Conservation (phyloP, 2,329 filamentous ascomycete genomes). For the Alternaria arborescens region DNA sequence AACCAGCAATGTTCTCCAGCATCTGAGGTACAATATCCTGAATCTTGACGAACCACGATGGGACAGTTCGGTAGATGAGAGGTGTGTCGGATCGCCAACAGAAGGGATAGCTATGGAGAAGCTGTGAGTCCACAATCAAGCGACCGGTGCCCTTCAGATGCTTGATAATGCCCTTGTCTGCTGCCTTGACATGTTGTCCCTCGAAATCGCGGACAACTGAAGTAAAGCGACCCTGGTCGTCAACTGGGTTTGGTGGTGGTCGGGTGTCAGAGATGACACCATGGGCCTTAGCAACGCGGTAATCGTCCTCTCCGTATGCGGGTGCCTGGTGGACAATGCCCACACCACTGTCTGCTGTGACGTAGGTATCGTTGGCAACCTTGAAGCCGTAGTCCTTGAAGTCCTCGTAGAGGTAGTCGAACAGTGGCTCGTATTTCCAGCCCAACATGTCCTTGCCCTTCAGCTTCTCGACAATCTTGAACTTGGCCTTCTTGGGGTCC, state of each 20-base stretch:
- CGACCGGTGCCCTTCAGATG: conserved; percentile 79
- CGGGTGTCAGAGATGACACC: conserved; percentile 81
- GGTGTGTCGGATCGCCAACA: conserved; percentile 96
- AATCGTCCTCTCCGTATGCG: conserved; percentile 96
- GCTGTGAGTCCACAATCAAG: conserved; percentile 83
- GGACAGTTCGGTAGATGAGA: conserved; percentile 89
- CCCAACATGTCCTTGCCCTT: conserved; percentile 86
- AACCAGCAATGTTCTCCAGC: conserved; percentile 87
- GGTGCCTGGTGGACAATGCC: conserved; percentile 95
- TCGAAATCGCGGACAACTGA: conserved; percentile 79
- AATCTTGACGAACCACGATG: conserved; percentile 94
- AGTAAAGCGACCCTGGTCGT: conserved; percentile 82
- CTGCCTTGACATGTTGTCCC: conserved; percentile 88
- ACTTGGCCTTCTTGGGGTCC: conserved; percentile 94
- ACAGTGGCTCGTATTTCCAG: conserved; percentile 88
- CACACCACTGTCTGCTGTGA: conserved; percentile 88
- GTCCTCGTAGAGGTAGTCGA: conserved; percentile 87
- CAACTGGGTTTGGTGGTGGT: conserved; percentile 88
- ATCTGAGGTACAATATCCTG: conserved; percentile 84
- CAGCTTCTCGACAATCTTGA: conserved; percentile 79
- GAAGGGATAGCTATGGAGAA: conserved; percentile 92
- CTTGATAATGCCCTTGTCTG: conserved; percentile 93
- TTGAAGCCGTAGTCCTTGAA: conserved; percentile 87
- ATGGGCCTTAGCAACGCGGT: conserved; percentile 77
- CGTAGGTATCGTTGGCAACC: conserved; percentile 84